These are phyloP conservation scores for Clitocybe nebularis DNA, from an alignment of 1,284 basidiomycete genomes.

Conservation along the genomic window DNA sequence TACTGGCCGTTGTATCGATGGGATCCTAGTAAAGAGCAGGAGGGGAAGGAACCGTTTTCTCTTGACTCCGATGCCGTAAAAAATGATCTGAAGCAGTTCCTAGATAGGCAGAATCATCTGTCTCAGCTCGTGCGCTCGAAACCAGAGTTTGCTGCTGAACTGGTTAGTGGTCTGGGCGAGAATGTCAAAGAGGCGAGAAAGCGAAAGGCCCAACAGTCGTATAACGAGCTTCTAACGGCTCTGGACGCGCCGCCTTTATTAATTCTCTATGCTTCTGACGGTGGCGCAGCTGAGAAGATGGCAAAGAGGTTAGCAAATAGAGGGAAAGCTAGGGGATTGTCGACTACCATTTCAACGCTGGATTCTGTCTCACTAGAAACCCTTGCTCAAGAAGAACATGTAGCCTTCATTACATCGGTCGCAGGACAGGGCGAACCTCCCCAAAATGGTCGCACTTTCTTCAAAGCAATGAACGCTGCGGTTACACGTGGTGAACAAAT, in stretches of 20 bases:
- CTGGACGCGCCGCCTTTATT: conserved; percentile 90
- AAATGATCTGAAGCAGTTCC: conserved; percentile 91
- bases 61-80: conserved; percentile 95
- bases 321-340: conserved; percentile 83
- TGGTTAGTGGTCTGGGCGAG: conserved; percentile 84
- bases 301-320: conserved; percentile 86
- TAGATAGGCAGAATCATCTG: conserved; percentile 95
- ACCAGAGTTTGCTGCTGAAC: conserved; percentile 79
- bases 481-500: conserved; percentile 51
- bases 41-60: conserved; percentile 81
- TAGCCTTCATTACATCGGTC: conserved; percentile 89
- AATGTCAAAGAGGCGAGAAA: conserved; percentile 83
- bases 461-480: conserved; percentile 81
- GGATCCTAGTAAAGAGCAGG: conserved; percentile 82
- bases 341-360: conserved; percentile 68
- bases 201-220: conserved; percentile 82
- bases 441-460: conserved; percentile 90
- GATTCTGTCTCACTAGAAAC: conserved; percentile 78
- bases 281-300: conserved; percentile 92
- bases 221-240: conserved; percentile 79
- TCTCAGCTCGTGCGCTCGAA: conserved; percentile 84
- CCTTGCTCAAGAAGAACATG: conserved; percentile 67
- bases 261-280: conserved; percentile 91
- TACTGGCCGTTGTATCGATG: conserved; percentile 99
- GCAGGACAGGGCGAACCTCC: conserved; percentile 99